Evolutionary conservation across 306 rosid species (phyloP).

Genomic region (Inga leiocalycina): DNA sequence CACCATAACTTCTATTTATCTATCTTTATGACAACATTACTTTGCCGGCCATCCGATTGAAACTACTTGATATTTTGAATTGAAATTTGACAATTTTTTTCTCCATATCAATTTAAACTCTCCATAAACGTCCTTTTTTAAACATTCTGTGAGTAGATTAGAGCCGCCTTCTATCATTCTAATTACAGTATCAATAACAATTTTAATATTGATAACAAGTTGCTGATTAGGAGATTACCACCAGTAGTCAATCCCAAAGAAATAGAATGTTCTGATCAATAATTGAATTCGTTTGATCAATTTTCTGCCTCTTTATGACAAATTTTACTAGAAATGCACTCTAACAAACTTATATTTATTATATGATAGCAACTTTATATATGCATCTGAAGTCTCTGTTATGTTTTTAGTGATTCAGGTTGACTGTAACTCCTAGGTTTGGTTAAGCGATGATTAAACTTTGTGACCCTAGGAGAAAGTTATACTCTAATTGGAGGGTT

Average conservation of each 20-base stretch:
- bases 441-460: too few species aligned
- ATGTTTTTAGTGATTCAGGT: too few species aligned
- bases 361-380: not conserved
- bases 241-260: not conserved
- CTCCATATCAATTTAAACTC: too few species aligned
- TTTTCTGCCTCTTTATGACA: not conserved
- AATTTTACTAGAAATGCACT: not conserved
- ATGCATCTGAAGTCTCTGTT: slow-evolving; percentile 7
- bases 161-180: too few species aligned
- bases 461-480: slow-evolving; percentile 4
- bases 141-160: too few species aligned
- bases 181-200: not conserved
- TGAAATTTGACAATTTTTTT: too few species aligned
- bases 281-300: not conserved
- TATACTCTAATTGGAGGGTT: too few species aligned
- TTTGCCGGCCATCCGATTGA: not conserved
- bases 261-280: not conserved
- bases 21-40: slow-evolving; percentile 3
- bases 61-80: not conserved
- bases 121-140: too few species aligned
- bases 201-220: not conserved
- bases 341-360: not conserved
- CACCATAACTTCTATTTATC: not conserved
- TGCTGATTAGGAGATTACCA: not conserved
- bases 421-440: too few species aligned